Conservation (phyloP, 805 yeast genomes). For the Suhomyces pyralidae region DNA sequence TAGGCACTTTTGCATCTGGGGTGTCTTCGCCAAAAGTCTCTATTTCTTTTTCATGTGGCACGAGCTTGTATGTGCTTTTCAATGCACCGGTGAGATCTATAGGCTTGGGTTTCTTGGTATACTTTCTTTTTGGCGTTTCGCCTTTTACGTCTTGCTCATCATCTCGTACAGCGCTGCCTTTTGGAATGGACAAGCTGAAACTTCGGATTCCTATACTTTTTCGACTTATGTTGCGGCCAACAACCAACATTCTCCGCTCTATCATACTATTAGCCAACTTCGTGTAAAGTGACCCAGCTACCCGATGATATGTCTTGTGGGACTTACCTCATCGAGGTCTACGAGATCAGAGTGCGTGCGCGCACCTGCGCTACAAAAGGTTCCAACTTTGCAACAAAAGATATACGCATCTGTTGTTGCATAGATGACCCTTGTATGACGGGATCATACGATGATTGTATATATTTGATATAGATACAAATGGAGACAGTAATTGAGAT, state of each 20-base stretch:
- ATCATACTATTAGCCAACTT: background rate
- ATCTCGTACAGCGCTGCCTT: background rate
- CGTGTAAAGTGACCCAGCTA: background rate
- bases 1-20: conserved; percentile 1
- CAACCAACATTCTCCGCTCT: background rate
- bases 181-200: background rate
- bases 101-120: conserved; percentile 7
- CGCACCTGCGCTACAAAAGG: background rate
- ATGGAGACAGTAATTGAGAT: background rate
- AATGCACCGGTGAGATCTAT: conserved; percentile 11
- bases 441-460: too few species aligned
- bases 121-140: conserved; percentile 3
- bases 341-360: background rate
- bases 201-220: background rate
- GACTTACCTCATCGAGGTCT: background rate
- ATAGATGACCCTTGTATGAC: too few species aligned
- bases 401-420: too few species aligned
- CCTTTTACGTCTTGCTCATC: background rate
- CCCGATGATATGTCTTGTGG: background rate
- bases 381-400: background rate
- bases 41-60: conserved; percentile 6
- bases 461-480: too few species aligned
- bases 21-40: conserved; percentile 4
- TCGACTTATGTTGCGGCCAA: background rate
- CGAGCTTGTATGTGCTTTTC: conserved; percentile 6